Evolutionary conservation across 2,329 filamentous ascomycete genomes (phyloP), one percentile per base, ranked within the genome.

Genomic region (Verticillium dahliae): DNA sequence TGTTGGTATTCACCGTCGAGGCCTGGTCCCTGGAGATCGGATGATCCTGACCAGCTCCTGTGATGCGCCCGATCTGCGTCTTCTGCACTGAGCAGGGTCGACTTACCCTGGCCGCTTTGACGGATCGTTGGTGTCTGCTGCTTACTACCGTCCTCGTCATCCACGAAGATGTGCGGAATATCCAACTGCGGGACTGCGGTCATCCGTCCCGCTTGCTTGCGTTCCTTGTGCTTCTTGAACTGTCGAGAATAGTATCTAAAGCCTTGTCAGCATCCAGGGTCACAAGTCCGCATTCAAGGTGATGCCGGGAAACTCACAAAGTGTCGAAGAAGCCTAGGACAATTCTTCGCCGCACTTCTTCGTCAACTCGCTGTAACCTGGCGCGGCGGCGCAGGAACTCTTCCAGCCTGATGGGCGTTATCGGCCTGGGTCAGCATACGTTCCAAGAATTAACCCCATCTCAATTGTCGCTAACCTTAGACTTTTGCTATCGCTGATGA

Each of bases 291-390:
- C 18, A 11, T 13, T 7, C 6, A 50, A 11, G n/a, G 9, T 11
- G n/a, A 50, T 7, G 7, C 18, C 15, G 33, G 27, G 15, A 27
- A 27, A 77, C 84, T 76, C 77, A 93, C 77, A 95, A 76, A 14
- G 93, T 98, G 72, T 98, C 91, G 74, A 99, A 98, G 78, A 99
- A 99, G 50, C 93, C 92, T 54, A 95, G 85, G 10, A 99, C 95
- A 34, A 93, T 87, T 65, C 94, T 90, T 62, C 96, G 87, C 62
- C 92, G 90, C 54, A 98, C 92, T 67, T 95, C 92, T 75, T 99
- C 94, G 69, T 99, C 92, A 1, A 99, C 94, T 64, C 94, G 89
- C 73, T 98, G 94, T 57, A 99, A 81, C 60, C 94, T 87, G 37
- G 93, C 92, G 64, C 94, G 88, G 41, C 96, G 91, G 62, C 94